These are phyloP conservation scores for Penicillium sp. DNA, from an alignment of 2,329 filamentous ascomycete genomes.

Conservation along the genomic window DNA sequence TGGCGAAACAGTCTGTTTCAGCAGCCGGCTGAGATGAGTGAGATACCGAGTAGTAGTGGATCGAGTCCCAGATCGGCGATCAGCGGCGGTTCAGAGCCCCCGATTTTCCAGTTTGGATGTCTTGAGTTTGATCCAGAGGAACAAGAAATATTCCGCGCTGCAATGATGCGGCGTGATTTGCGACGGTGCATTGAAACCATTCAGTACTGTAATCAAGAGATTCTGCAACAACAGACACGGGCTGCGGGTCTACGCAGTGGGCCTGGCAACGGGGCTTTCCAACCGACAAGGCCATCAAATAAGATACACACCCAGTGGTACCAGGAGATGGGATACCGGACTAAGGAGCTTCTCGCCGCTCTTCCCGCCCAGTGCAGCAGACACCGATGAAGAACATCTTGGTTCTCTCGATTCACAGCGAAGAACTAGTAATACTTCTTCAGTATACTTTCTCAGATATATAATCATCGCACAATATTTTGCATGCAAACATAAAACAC, in stretches of 20 bases:
- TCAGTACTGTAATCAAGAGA: background rate
- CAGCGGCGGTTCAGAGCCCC: background rate
- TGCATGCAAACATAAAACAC: too few species aligned
- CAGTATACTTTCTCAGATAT: too few species aligned
- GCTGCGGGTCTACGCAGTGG: background rate
- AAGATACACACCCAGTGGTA: background rate
- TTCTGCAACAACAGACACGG: background rate
- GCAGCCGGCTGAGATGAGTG: too few species aligned
- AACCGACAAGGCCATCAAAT: background rate
- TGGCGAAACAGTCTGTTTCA: background rate
- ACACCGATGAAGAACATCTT: too few species aligned
- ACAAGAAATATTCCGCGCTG: slow-evolving; percentile 1
- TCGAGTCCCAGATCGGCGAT: background rate
- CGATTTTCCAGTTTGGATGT: slow-evolving; percentile 1
- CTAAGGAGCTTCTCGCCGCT: background rate
- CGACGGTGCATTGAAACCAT: slow-evolving; percentile 1
- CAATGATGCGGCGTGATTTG: background rate
- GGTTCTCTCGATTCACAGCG: too few species aligned
- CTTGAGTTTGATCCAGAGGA: slow-evolving; percentile 4
- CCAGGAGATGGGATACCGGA: background rate
- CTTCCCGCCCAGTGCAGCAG: too few species aligned
- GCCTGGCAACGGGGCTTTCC: background rate
- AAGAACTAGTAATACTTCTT: too few species aligned
- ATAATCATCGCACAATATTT: too few species aligned
- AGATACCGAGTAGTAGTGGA: background rate